Base-by-base conservation (phyloP, 441 rosid genomes). In the Eruca vesicaria region DNA sequence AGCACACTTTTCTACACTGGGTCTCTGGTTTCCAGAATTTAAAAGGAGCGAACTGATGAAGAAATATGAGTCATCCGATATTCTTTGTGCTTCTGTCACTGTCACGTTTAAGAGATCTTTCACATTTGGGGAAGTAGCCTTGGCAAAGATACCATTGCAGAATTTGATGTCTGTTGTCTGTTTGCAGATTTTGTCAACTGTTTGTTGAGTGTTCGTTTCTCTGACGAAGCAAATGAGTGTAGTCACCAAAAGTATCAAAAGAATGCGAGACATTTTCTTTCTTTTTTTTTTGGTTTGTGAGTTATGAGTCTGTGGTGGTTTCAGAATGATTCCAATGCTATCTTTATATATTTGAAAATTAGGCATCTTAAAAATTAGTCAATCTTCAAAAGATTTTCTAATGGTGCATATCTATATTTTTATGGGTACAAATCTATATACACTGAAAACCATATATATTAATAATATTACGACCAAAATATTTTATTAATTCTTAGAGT, bases 41-140 rank as follows among this genome's bases (percentile, higher is more conserved):
- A 41, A 29, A 55, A 72, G 65, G 36, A 72, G 64, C 4, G 58
- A 52, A 41, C 60, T 41, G 69, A 78, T 67, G 70, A 66, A 78
- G 69, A 68, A 78, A 41, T 50, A 19, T 0, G 77, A 52, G 21
- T 67, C 43, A 2, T 36, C 69, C 1, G 76, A 38, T 58, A 61
- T 19, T 15, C 59, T 72, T 38, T 67, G 55, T n/a, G 77, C 73
- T 60, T n/a, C 52, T 67, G 18, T 53, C n/a, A 78, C 33, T 15
- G 81, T 78, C 65, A 61, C 65, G 48, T 78, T 78, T 70, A 60
- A 11, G 41, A 78, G 52, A 36, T 72, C 81, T 38, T 66, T 67
- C 66, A 29, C 31, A 69, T 33, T 61, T 60, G 69, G 73, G 11
- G 32, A 21, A 38, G 60, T 60, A 1, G 2, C 4, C 3, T 61